Evolutionary conservation across 345 rosid species (phyloP), one percentile per base, ranked within the genome.

Genomic region (Arabidopsis arenosa): DNA sequence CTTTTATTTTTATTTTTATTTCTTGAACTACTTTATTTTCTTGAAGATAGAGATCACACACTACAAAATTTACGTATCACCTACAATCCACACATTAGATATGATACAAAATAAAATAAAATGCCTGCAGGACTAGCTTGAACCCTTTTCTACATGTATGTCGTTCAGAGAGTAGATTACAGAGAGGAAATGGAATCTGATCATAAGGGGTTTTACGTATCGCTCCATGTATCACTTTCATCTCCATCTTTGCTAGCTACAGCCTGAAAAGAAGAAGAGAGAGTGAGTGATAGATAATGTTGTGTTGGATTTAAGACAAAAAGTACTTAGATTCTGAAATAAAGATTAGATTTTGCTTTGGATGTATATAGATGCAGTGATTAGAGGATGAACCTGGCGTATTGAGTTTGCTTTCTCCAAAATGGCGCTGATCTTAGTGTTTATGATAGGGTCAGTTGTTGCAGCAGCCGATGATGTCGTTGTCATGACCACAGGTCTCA

Each of bases 381-480:
- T 45, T 11, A 63, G 57, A 37, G 39, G 21, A 30, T 53, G 59
- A 73, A 92, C 99, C 96, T 92, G 97, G 64, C 97, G 93, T 70
- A 95, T 92, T n/a, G 97, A 93, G 80, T 80, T 87, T 63, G 99
- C 99, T 84, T 95, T 95, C 88, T 90, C 85, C 82, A 95, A 69
- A 69, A 95, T 92, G 36, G 91, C 97, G 6, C 87, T 84, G 75
- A 92, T 91, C 75, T 88, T 87, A 73, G 78, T 80, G 73, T 82
- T 91, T 45, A 88, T 68, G 12, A 77, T 28, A 23, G 83, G 75
- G n/a, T 81, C 86, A 44, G 90, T 53, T 45, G 83, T 35, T 57
- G 78, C 35, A 28, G 80, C 32, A 35, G 90, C 82, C 73, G 83
- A 83, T 21, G 68, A 72, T 28, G 89, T 82, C 69, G 79, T 85